phyloP scores from a whole-genome alignment of 768 basidiomycete genomes.

The Mycena indigotica region DNA sequence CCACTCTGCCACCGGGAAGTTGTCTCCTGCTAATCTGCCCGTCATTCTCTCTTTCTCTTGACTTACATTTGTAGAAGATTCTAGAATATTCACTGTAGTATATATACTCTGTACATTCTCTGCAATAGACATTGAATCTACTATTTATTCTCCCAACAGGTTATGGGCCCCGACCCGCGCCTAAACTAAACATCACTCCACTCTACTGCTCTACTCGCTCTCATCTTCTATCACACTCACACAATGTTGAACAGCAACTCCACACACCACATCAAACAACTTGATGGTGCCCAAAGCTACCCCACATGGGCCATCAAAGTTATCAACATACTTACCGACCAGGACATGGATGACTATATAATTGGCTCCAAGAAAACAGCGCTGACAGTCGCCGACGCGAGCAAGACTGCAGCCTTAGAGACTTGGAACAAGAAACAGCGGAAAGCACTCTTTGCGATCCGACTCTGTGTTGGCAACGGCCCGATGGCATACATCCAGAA shows the following conservation, averaged over 20 bases:
- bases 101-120: background rate
- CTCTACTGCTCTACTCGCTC: background rate
- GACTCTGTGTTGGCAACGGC: slow-evolving; percentile 17
- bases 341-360: slow-evolving; percentile 15
- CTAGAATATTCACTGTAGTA: background rate
- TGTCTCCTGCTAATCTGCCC: background rate
- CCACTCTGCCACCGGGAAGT: no score
- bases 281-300: slow-evolving; percentile 20
- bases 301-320: slow-evolving; percentile 16
- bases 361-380: background rate
- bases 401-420: background rate
- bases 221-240: background rate
- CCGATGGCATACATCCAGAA: slow-evolving; percentile 31
- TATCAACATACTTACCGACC: slow-evolving; percentile 24
- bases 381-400: background rate
- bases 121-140: background rate
- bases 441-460: slow-evolving; percentile 32
- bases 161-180: slow-evolving; percentile 9
- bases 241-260: slow-evolving; percentile 15
- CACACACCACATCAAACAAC: slow-evolving; percentile 4
- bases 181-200: slow-evolving; percentile 1
- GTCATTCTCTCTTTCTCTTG: background rate
- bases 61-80: background rate
- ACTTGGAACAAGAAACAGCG: slow-evolving; percentile 25
- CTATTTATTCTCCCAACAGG: background rate